Conservation (phyloP, 2,329 filamentous ascomycete species). For the Metarhizium brunneum region DNA sequence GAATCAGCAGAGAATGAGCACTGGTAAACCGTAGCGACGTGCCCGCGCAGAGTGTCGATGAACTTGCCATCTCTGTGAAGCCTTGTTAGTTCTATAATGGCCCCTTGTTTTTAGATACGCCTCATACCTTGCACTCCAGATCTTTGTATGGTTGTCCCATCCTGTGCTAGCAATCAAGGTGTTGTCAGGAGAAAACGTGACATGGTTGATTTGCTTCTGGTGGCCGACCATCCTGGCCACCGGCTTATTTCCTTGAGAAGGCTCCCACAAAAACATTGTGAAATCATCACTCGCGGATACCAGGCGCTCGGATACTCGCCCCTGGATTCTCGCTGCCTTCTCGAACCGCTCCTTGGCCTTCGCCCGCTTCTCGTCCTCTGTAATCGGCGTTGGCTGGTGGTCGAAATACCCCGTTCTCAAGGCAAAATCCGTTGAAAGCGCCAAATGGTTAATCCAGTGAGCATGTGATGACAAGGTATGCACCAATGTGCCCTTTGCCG, state of each 20-base stretch:
- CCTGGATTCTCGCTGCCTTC: constrained; percentile 69
- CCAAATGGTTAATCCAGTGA: constrained; percentile 93
- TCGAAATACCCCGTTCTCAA: constrained; percentile 81
- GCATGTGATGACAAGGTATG: constrained; percentile 76
- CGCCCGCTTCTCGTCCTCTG: constrained; percentile 58
- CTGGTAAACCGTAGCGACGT: constrained; percentile 86
- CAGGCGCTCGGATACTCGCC: constrained; percentile 70
- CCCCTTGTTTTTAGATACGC: background rate
- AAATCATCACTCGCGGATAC: constrained; percentile 93
- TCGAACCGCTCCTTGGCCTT: constrained; percentile 79
- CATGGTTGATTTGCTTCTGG: constrained; percentile 94
- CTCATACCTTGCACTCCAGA: constrained; percentile 69
- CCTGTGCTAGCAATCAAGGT: constrained; percentile 76
- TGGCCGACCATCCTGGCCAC: constrained; percentile 85
- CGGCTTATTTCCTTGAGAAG: constrained; percentile 67
- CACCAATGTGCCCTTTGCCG: constrained; percentile 65
- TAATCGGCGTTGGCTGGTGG: constrained; percentile 60
- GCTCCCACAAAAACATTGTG: constrained; percentile 94
- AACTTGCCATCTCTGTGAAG: constrained; percentile 56
- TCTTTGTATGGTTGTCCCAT: constrained; percentile 91
- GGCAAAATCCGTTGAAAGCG: constrained; percentile 85
- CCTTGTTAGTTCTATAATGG: constrained; percentile 17
- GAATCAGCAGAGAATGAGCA: constrained; percentile 89
- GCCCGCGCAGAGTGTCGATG: constrained; percentile 77
- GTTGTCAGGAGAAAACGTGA: constrained; percentile 88